These are phyloP conservation scores for Meyerozyma guilliermondii DNA, from an alignment of 1,139 yeast genomes.

Conservation along the genomic window DNA sequence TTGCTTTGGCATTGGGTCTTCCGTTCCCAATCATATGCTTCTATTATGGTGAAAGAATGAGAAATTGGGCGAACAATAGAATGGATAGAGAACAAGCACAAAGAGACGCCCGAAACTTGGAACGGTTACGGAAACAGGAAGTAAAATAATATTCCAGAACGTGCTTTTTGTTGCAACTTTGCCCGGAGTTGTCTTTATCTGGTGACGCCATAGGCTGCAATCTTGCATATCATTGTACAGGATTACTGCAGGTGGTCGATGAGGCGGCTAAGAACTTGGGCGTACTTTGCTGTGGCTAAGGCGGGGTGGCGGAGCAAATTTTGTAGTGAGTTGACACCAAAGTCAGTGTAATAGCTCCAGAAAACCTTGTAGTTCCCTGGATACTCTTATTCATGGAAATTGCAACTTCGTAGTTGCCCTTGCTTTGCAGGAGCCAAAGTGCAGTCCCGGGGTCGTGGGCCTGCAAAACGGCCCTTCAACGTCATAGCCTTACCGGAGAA, in stretches of 20 bases:
- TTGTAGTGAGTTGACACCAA: not conserved
- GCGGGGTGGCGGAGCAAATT: not conserved
- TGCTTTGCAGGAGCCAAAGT: too few species aligned
- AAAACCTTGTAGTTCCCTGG: too few species aligned
- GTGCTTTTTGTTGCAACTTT: not conserved
- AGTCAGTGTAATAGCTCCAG: too few species aligned
- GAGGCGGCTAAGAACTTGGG: not conserved
- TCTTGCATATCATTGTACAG: not conserved
- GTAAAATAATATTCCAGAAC: not conserved
- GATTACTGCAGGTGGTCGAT: not conserved
- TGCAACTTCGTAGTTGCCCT: too few species aligned
- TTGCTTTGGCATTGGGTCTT: slow-evolving; percentile 51
- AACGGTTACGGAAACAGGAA: slow-evolving; percentile 15
- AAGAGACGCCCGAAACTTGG: slow-evolving; percentile 32
- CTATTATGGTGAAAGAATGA: slow-evolving; percentile 49
- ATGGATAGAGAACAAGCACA: slow-evolving; percentile 36
- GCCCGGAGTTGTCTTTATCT: not conserved
- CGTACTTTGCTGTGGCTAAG: not conserved
- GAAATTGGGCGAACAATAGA: slow-evolving; percentile 51
- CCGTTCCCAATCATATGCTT: slow-evolving; percentile 60
- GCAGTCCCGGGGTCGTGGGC: too few species aligned
- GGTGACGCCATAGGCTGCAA: too few species aligned
- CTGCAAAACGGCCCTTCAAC: too few species aligned
- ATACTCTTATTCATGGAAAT: too few species aligned
- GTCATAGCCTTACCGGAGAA: too few species aligned